These are phyloP conservation scores for Carallia brachiata DNA, from an alignment of 345 rosid genomes.

Conservation along the genomic window DNA sequence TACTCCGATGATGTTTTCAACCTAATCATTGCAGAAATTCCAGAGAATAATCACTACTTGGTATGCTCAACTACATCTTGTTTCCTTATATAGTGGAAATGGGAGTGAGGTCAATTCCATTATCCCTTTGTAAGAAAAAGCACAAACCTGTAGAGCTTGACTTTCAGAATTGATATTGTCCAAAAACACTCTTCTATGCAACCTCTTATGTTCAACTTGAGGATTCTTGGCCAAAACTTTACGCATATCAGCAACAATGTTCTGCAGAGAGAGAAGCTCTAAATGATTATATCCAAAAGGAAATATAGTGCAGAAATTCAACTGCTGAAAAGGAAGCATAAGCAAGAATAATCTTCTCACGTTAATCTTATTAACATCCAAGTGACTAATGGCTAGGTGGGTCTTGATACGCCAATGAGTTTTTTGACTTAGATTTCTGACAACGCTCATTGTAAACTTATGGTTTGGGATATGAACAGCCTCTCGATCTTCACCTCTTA, in stretches of 20 bases:
- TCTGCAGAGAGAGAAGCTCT: slow-evolving; percentile 35
- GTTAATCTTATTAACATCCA: slow-evolving; percentile 72
- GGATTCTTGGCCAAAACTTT: slow-evolving; percentile 86
- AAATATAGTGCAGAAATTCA: background rate
- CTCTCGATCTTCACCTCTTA: slow-evolving; percentile 89
- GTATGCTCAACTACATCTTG: too few species aligned
- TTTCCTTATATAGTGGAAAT: background rate
- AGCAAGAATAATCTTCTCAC: slow-evolving; percentile 43
- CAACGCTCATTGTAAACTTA: slow-evolving; percentile 71
- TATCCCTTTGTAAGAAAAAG: slow-evolving; percentile 12
- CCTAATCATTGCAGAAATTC: too few species aligned
- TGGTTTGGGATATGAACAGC: slow-evolving; percentile 90
- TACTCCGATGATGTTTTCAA: too few species aligned
- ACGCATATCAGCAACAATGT: slow-evolving; percentile 84
- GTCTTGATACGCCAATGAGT: slow-evolving; percentile 93
- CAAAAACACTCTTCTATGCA: slow-evolving; percentile 82
- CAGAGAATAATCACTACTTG: too few species aligned
- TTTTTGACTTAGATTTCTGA: slow-evolving; percentile 80
- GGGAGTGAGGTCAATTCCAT: background rate
- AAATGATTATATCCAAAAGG: background rate
- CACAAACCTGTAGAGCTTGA: slow-evolving; percentile 71
- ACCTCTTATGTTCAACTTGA: slow-evolving; percentile 80
- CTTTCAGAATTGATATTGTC: slow-evolving; percentile 66
- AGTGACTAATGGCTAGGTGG: slow-evolving; percentile 79
- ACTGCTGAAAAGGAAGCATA: background rate